These are phyloP conservation scores for Diaporthe sp. DNA, from an alignment of 2,329 filamentous ascomycete genomes.

Conservation along the genomic window DNA sequence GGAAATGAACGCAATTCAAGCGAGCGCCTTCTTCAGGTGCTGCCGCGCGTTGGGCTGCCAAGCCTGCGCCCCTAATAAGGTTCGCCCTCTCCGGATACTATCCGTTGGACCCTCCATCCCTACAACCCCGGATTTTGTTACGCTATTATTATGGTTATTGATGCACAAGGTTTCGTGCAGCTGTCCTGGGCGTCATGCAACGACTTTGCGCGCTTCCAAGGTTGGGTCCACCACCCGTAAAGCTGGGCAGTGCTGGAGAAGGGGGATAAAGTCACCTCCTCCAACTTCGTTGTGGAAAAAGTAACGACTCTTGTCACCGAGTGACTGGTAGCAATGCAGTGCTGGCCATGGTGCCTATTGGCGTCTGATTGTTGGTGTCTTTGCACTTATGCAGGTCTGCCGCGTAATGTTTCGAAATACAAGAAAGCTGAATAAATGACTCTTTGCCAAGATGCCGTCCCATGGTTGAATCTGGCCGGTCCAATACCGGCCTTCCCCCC, in stretches of 20 bases:
- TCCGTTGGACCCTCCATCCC: neutral
- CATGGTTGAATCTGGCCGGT: too few relatives aligned
- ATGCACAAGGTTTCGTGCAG: neutral
- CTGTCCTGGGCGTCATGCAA: too few relatives aligned
- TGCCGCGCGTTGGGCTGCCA: neutral
- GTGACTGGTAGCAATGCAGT: neutral
- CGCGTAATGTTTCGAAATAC: too few relatives aligned
- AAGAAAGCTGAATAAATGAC: too few relatives aligned
- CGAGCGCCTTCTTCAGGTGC: neutral
- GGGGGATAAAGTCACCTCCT: neutral
- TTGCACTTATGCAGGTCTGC: too few relatives aligned
- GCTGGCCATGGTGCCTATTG: neutral
- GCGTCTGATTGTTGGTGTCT: too few relatives aligned
- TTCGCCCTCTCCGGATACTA: neutral
- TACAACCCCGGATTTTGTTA: neutral
- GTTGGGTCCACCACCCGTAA: neutral
- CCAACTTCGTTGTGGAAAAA: neutral
- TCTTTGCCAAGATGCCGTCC: too few relatives aligned
- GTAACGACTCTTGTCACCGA: neutral
- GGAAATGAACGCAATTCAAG: slow-evolving; percentile 23
- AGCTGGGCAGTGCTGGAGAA: neutral
- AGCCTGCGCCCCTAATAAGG: slow-evolving; percentile 7
- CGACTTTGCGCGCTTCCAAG: neutral
- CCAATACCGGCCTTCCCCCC: too few relatives aligned
- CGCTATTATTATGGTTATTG: neutral